Base-by-base conservation (phyloP, 768 basidiomycete genomes). In the Tylopilus sp. region DNA sequence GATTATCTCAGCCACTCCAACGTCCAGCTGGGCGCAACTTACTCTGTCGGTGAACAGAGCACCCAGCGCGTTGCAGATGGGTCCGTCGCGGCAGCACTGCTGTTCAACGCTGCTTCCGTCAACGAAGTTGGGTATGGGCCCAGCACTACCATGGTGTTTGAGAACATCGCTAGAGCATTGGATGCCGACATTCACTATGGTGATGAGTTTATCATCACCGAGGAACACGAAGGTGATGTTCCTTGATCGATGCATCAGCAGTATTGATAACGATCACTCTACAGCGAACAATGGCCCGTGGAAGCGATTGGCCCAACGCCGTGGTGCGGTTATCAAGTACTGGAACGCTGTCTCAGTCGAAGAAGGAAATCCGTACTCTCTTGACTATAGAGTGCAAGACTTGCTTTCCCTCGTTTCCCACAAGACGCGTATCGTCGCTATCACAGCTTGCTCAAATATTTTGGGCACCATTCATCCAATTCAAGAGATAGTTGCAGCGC, bases 131-230 rank as follows among this genome's bases (percentile, higher is more conserved):
- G 79, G 11, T 83, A 86, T 56, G 83, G 82, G 0, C 71, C 79
- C 22, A 85, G 83, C 59, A 81, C 87, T 10, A 86, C 88, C 0
- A 68, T 82, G 71, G 78, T 86, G 31, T 56, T 86, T 21, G 86
- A 86, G 63, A 88, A 89, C 59, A 73, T 90, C 0, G 75, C 86
- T 0, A 70, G 85, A 5, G 79, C 80, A 0, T 60, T 90, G 49
- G 85, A 86, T 30, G 59, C 56, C 0, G 76, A 76, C 46, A 73
- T 90, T 23, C 61, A 75, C 31, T 53, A 69, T 1, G 85, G 79
- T 4, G 88, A 90, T 51, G 88, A 91, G 66, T 81, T 91, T 50
- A 81, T 92, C 48, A 63, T 90, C n/a, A 86, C 85, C 0, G 80
- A 79, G 1, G 89, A 91, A 61, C 89, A 92, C 56, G 88, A 92